phyloP scores from a whole-genome alignment of 176 grass and related monocot species.

The Carex littledalei region DNA sequence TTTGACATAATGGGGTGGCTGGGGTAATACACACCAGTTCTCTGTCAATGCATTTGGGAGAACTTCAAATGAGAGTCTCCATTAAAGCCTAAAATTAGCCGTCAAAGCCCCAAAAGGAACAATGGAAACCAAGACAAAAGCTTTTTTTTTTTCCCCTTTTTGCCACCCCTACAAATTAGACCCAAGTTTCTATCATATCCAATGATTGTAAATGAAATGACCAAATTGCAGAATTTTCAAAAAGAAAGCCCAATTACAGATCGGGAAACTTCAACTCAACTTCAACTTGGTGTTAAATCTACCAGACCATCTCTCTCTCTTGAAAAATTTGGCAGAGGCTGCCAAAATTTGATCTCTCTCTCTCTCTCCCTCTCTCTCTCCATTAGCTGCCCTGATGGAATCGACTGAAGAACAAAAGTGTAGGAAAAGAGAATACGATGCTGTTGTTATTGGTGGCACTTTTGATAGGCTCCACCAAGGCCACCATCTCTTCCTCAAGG shows the following conservation, averaged over 20 bases:
- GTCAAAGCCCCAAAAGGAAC: neutral
- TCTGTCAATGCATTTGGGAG: neutral
- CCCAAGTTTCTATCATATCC: no score
- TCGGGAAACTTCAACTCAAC: no score
- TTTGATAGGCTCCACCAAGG: conserved; percentile 82
- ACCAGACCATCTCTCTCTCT: neutral
- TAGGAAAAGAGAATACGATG: conserved; percentile 36
- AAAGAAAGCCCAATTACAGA: neutral
- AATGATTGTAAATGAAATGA: neutral
- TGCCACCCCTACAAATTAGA: neutral
- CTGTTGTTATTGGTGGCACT: conserved; percentile 86
- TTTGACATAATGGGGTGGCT: neutral
- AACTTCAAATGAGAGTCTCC: neutral
- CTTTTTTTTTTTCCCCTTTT: neutral
- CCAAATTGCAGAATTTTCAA: neutral
- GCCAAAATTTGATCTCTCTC: no score
- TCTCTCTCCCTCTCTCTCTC: neutral
- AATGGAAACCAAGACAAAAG: neutral
- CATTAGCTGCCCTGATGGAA: conserved; percentile 25
- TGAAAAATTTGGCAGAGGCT: no score
- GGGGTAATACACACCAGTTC: neutral
- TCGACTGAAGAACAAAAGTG: conserved; percentile 47
- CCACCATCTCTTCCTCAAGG: conserved; percentile 82
- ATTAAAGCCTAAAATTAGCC: neutral
- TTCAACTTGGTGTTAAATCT: no score